phyloP scores from a whole-genome alignment of 352 stramenopile genomes.

The Phytophthora litchii region DNA sequence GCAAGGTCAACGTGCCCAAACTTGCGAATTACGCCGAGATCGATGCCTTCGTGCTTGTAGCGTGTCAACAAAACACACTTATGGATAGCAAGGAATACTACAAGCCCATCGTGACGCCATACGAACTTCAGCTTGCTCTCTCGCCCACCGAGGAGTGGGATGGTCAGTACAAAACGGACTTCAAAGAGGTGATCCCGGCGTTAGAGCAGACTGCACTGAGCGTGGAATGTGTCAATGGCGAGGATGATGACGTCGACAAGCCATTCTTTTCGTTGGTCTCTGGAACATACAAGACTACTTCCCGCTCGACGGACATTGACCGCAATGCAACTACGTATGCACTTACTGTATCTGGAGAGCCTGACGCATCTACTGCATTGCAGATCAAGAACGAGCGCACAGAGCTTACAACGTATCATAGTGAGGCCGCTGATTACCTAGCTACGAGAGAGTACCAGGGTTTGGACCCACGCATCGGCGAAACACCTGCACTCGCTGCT shows the following conservation, averaged over 20 bases:
- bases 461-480: conserved; percentile 80
- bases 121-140: conserved; percentile 95
- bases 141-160: conserved; percentile 88
- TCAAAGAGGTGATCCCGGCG: conserved; percentile 76
- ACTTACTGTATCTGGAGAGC: conserved; percentile 33
- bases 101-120: conserved; percentile 94
- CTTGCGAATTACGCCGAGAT: conserved; percentile 98
- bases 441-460: conserved; percentile 75
- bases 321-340: conserved; percentile 23
- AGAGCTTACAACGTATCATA: conserved; percentile 68
- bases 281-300: conserved; percentile 70
- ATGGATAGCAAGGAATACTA: conserved; percentile 93
- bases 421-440: conserved; percentile 78
- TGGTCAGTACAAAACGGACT: conserved; percentile 84
- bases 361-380: conserved; percentile 47
- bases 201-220: conserved; percentile 45
- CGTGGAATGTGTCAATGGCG: conserved; percentile 33
- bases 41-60: conserved; percentile 96
- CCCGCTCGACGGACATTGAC: conserved; percentile 17
- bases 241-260: conserved; percentile 56
- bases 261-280: conserved; percentile 86
- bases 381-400: conserved; percentile 59
- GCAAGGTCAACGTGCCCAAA: conserved; percentile 97
- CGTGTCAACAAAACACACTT: conserved; percentile 95
- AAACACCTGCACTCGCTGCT: conserved; percentile 79